Evolutionary conservation across 2,329 filamentous ascomycete species (phyloP), one percentile per base, ranked within the genome.

Genomic region (Aspergillus pseudoviridinutans): DNA sequence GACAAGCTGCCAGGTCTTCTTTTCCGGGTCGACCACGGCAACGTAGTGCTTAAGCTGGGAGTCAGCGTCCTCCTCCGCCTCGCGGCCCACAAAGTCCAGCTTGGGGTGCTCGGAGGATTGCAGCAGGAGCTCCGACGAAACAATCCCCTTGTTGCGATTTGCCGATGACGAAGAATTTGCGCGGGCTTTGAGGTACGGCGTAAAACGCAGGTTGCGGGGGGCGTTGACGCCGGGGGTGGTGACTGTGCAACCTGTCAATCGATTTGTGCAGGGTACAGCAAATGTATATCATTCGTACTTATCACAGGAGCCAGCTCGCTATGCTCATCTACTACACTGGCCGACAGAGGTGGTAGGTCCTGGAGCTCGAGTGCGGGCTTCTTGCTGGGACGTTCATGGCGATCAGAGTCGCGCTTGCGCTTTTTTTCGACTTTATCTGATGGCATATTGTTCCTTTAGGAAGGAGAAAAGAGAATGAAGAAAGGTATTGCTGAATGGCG

Each of bases 51-150:
- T 82, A 56, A 84, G 69, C 58, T 80, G 73, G 29, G 78, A 79
- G 57, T 84, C 80, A 51, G 79, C 75, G 44, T 77, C 74, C 55
- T 82, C 79, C 58, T 80, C 78, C 28, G 74, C 74, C 64, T 79
- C 77, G 38, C 75, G 76, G 24, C 82, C 85, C 22, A 78, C 77
- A 64, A 85, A 87, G 70, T 87, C 84, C 54, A 87, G 77, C 53
- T 80, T 82, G 14, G 82, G 76, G 61, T 87, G 85, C 51, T 81
- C 75, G 27, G 84, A 85, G 5, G 84, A 85, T 59, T 87, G 84
- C 9, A 87, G 78, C 38, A 87, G 77, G 6, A 87, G 68, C 55
- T 84, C 79, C 46, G 80, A 78, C 6, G 74, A 62, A 27, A 68
- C 51, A 63, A 80, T 68, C 51, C 69, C 71, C 28, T 68, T 63